These are phyloP conservation scores for Alternaria postmessia DNA, from an alignment of 2,329 filamentous ascomycete species.

Conservation along the genomic window DNA sequence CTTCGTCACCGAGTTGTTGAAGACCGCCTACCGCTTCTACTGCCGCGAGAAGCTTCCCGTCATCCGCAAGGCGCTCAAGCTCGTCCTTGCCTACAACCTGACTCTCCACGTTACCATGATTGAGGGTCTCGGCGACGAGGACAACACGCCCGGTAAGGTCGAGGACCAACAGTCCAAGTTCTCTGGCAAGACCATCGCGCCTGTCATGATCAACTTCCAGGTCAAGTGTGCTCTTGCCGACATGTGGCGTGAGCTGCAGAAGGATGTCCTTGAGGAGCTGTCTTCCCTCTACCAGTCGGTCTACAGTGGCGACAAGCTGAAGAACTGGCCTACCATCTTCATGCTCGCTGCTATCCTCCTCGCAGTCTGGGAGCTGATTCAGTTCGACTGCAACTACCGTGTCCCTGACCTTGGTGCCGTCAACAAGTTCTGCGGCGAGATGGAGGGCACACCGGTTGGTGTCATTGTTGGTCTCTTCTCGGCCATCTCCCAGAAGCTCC, in stretches of 20 bases:
- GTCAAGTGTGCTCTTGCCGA: conserved; percentile 97
- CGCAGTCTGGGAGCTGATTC: conserved; percentile 97
- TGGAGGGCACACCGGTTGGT: conserved; percentile 95
- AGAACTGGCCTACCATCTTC: conserved; percentile 99
- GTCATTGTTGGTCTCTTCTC: conserved; percentile 97
- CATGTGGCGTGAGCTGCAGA: conserved; percentile 97
- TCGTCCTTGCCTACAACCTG: conserved; percentile 94
- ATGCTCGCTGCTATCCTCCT: conserved; percentile 93
- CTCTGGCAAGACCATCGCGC: conserved; percentile 87
- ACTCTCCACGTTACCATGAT: conserved; percentile 95
- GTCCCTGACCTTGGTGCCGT: conserved; percentile 84
- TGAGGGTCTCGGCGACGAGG: conserved; percentile 85
- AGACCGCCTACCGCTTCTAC: conserved; percentile 94
- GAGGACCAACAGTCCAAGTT: conserved; percentile 86
- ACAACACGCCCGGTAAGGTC: conserved; percentile 80
- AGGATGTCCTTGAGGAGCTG: conserved; percentile 93
- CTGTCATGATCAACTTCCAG: conserved; percentile 99
- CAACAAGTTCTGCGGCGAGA: conserved; percentile 93
- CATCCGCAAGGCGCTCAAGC: conserved; percentile 93
- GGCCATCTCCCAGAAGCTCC: conserved; percentile 96
- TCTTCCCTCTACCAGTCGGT: conserved; percentile 95
- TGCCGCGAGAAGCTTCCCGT: conserved; percentile 85
- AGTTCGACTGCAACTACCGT: conserved; percentile 97
- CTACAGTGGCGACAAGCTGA: conserved; percentile 95
- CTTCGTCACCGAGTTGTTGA: conserved; percentile 94